Percentiles rank a stretch among this genome's conserved stretches.
Evolutionary conservation across 2,329 filamentous ascomycete genomes (phyloP).

Genomic region (Stachybotrys elegans): DNA sequence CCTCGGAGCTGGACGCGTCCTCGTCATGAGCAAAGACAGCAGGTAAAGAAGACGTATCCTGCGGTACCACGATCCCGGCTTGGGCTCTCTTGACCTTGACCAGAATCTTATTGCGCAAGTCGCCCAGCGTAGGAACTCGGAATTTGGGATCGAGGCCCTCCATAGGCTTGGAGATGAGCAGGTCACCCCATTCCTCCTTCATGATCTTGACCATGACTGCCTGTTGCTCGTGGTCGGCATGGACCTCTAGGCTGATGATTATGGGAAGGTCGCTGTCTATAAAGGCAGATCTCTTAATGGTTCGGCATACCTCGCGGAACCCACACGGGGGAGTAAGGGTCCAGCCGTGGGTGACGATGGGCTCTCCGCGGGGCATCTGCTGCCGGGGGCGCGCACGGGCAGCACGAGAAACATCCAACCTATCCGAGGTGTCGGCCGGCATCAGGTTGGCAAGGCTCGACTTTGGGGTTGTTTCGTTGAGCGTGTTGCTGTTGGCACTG

Average conservation of each 20-base stretch:
- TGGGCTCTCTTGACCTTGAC: slow-evolving; percentile 69
- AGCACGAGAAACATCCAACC: slow-evolving; percentile 22
- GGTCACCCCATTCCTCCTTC: slow-evolving; percentile 75
- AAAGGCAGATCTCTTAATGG: slow-evolving; percentile 76
- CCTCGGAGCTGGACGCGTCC: slow-evolving; percentile 37
- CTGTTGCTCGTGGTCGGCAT: slow-evolving; percentile 77
- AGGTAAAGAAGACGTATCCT: slow-evolving; percentile 26
- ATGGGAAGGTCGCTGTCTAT: slow-evolving; percentile 70
- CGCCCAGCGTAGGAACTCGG: slow-evolving; percentile 62
- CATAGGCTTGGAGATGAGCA: slow-evolving; percentile 59
- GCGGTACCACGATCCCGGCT: slow-evolving; percentile 22
- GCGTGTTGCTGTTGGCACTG: slow-evolving; percentile 30
- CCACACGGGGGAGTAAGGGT: slow-evolving; percentile 81
- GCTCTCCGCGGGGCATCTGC: slow-evolving; percentile 50
- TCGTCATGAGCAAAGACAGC: slow-evolving; percentile 25
- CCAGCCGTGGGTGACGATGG: slow-evolving; percentile 76
- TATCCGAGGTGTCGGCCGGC: slow-evolving; percentile 28
- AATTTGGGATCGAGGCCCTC: slow-evolving; percentile 47
- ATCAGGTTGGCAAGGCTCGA: slow-evolving; percentile 19
- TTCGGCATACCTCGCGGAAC: slow-evolving; percentile 80
- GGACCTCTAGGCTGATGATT: slow-evolving; percentile 89
- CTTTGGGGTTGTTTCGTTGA: slow-evolving; percentile 23
- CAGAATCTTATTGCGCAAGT: slow-evolving; percentile 74
- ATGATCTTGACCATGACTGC: slow-evolving; percentile 92
- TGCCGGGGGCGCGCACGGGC: slow-evolving; percentile 17